phyloP scores from a whole-genome alignment of 2,329 filamentous ascomycete genomes.

The Pseudofabraea citricarpa region DNA sequence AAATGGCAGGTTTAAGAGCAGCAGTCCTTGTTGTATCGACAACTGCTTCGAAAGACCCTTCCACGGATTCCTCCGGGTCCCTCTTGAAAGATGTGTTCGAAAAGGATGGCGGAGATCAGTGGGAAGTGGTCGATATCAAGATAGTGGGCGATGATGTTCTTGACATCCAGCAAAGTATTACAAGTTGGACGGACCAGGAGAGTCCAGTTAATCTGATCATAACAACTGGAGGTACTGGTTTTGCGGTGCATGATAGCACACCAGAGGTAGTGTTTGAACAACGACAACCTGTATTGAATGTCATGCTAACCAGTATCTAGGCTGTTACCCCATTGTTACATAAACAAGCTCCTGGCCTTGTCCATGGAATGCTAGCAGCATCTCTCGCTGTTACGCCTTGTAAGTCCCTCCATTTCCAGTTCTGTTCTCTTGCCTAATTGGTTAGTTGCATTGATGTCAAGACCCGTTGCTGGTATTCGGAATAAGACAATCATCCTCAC shows the following conservation, averaged over 20 bases:
- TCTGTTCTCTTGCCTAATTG: no score
- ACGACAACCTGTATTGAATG: slow-evolving; percentile 3
- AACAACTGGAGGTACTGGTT: slow-evolving; percentile 90
- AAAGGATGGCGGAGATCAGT: slow-evolving; percentile 61
- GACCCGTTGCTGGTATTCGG: slow-evolving; percentile 84
- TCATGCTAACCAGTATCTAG: slow-evolving; percentile 35
- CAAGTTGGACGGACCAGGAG: slow-evolving; percentile 65
- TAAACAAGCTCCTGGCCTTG: slow-evolving; percentile 80
- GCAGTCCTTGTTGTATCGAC: slow-evolving; percentile 87
- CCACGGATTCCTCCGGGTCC: slow-evolving; percentile 68
- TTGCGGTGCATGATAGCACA: slow-evolving; percentile 78
- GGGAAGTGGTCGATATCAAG: slow-evolving; percentile 62
- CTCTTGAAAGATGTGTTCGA: slow-evolving; percentile 66
- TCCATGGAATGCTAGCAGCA: slow-evolving; percentile 90
- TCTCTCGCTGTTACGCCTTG: slow-evolving; percentile 86
- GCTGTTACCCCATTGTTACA: slow-evolving; percentile 76
- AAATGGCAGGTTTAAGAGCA: slow-evolving; percentile 53
- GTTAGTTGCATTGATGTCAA: slow-evolving; percentile 90
- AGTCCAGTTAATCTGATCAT: slow-evolving; percentile 69
- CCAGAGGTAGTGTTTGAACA: slow-evolving; percentile 62
- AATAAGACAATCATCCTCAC: slow-evolving; percentile 81
- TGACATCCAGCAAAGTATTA: slow-evolving; percentile 71
- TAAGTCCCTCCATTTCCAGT: slow-evolving; percentile 41
- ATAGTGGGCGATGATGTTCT: slow-evolving; percentile 76
- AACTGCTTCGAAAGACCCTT: slow-evolving; percentile 75